Evolutionary conservation across 1,139 yeast genomes (phyloP).

Genomic region (Candida glucosophila): DNA sequence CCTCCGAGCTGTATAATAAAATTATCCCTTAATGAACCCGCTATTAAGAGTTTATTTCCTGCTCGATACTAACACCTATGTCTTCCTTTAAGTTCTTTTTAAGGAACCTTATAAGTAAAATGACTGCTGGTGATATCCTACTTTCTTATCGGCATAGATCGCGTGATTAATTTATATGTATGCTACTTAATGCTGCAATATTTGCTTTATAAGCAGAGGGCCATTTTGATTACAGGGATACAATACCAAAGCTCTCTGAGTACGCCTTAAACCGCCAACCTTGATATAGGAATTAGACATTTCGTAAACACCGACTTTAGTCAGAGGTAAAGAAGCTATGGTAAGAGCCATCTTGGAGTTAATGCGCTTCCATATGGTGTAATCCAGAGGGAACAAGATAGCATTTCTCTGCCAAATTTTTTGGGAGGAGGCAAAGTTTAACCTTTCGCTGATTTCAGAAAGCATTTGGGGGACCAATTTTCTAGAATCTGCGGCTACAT

Average conservation of each 20-base stretch:
- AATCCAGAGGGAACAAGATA: constrained; percentile 63
- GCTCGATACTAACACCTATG: too few species aligned
- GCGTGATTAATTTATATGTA: too few species aligned
- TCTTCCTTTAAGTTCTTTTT: too few species aligned
- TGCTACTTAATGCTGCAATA: too few species aligned
- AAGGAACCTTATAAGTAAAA: too few species aligned
- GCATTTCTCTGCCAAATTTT: constrained; percentile 64
- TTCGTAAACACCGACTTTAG: constrained; percentile 44
- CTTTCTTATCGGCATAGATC: too few species aligned
- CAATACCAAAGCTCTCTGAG: constrained; percentile 48
- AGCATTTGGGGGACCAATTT: constrained; percentile 54
- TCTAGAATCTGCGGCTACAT: constrained; percentile 41
- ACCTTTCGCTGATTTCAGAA: constrained; percentile 36
- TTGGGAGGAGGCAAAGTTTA: constrained; percentile 10
- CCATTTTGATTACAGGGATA: constrained; percentile 22
- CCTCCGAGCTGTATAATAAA: too few species aligned
- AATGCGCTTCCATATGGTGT: constrained; percentile 58
- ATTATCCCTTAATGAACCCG: too few species aligned
- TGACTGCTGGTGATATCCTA: too few species aligned
- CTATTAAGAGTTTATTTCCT: too few species aligned
- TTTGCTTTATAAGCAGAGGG: too few species aligned
- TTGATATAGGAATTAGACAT: constrained; percentile 44
- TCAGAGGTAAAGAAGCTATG: constrained; percentile 40
- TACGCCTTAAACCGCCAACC: constrained; percentile 38
- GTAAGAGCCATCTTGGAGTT: constrained; percentile 37